Base-by-base conservation (phyloP, 257 asterid genomes). In the Agastache rugosa region DNA sequence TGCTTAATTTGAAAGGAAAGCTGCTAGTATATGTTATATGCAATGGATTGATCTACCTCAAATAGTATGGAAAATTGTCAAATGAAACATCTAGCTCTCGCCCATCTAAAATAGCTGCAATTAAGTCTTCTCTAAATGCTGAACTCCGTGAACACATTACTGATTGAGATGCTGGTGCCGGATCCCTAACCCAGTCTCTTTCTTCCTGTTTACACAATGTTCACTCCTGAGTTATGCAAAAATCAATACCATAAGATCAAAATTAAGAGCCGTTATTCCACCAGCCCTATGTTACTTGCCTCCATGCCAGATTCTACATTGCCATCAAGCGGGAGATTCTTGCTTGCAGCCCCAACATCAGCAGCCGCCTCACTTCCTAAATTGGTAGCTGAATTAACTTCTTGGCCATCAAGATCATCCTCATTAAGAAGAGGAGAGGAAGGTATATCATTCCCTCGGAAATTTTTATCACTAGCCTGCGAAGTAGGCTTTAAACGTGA, bases 41-140 rank as follows among this genome's bases (percentile, higher is more conserved):
- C 14, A 47, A 39, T 29, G 61, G 73, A 78, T 31, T 42, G 25
- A 17, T 79, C 59, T 80, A 93, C 98, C 97, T 89, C 76, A 93
- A 85, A 78, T 93, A 88, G 81, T 90, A 93, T 20, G 98, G 98
- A 79, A 93, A 93, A 78, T 85, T 74, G 75, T 93, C 98, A 77
- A 90, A 93, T 68, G 97, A 81, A 81, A 93, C 93, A 34, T 90
- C 93, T 34, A 87, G 63, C 69, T 82, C 74, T 17, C 79, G 85
- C 42, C 90, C 96, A 80, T 90, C 85, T 48, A 89, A 77, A 68
- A 93, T 80, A 39, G 87, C 82, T 11, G 87, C 85, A 72, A 80
- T 76, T 73, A 90, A 82, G 64, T 79, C 90, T 60, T 90, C 94
- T 79, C 86, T 89, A 73, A 90, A 87, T 76, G 78, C 84, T 71